Base-by-base conservation (phyloP, 2,329 filamentous ascomycete genomes). In the Aspergillus novoparasiticus region DNA sequence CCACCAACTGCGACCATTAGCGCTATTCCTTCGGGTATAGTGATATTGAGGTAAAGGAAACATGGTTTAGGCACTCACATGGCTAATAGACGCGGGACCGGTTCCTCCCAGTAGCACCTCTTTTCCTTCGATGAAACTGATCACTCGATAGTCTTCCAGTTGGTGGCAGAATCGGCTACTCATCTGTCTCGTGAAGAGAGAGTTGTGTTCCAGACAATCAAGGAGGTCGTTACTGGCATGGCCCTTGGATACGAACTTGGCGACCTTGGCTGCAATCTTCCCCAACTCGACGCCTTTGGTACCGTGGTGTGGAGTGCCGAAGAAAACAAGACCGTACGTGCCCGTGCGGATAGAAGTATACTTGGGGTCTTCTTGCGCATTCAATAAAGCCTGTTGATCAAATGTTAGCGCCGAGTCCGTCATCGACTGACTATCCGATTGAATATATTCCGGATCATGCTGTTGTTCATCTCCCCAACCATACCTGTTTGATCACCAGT, bases 51-150 rank as follows among this genome's bases (percentile, higher is more conserved):
- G 26, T 51, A 0, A 16, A 1, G 0, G 1, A 11, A 10, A 3
- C 0, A 30, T 2, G n/a, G n/a, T 4, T 30, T 54, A 41, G 2
- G n/a, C 16, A 65, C 72, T 63, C 64, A 75, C 73, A 64, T 75
- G 73, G 34, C 73, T 74, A 30, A 75, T 41, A 14, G 73, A 75
- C 2, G 72, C 71, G 8, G 73, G 73, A 0, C 73, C 73, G 16
- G 64, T 36, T 8, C 73, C 73, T 12, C 63, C 73, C 16, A 75
- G 46, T 12, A 73, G 65, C 6, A 75, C 72, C 51, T 72, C 71
- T 28, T 75, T 75, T 0, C 73, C 72, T 61, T 77, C 75, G 28
- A 75, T 73, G 41, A 77, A 77, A 45, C 75, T 76, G 30, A 75
- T 63, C 9, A 77, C 73, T 1, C 70, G 68, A 51, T 77, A 77